A percentile compares a stretch with the other conserved stretches of the same genome.
Evolutionary conservation across 2,329 filamentous ascomycete species (phyloP).

Genomic region (Paracamarosporium sp.): DNA sequence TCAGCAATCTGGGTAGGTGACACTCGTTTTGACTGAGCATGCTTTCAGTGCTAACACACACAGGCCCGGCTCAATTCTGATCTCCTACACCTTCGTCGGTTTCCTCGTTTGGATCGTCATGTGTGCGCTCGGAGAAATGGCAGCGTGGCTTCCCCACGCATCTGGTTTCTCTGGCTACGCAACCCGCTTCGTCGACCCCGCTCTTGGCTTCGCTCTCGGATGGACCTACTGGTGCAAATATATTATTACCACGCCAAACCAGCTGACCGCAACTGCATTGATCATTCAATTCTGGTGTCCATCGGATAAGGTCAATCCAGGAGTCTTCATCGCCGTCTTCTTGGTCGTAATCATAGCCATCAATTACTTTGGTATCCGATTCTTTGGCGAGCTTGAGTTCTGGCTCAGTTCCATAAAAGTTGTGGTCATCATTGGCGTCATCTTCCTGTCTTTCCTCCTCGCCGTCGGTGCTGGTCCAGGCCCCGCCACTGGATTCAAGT

Average conservation of each 20-base stretch:
- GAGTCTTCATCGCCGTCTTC: conserved; percentile 50
- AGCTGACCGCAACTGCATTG: conserved; percentile 75
- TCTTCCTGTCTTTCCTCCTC: conserved; percentile 68
- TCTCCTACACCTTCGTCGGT: conserved; percentile 42
- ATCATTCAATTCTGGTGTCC: conserved; percentile 77
- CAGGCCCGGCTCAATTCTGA: conserved; percentile 43
- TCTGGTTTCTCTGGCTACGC: conserved; percentile 51
- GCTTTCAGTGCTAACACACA: conserved; percentile 19
- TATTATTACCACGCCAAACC: conserved; percentile 85
- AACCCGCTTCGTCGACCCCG: conserved; percentile 51
- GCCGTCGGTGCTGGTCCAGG: conserved; percentile 65
- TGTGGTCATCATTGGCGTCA: conserved; percentile 66
- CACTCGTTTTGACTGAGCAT: background rate
- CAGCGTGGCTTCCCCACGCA: conserved; percentile 50
- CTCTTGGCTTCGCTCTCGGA: conserved; percentile 47
- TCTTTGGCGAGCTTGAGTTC: conserved; percentile 60
- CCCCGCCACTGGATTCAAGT: conserved; percentile 62
- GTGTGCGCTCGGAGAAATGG: conserved; percentile 50
- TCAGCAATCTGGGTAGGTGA: conserved; percentile 52
- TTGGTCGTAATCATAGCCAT: conserved; percentile 31
- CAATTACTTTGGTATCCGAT: conserved; percentile 41
- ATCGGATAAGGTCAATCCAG: conserved; percentile 72
- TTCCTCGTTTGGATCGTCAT: conserved; percentile 48
- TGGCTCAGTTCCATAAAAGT: conserved; percentile 65
- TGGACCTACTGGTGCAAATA: conserved; percentile 70